Percentiles rank a stretch among this genome's conserved stretches.
These are phyloP conservation scores for Capsicum baccatum DNA, from an alignment of 257 asterid species.

Conservation along the genomic window DNA sequence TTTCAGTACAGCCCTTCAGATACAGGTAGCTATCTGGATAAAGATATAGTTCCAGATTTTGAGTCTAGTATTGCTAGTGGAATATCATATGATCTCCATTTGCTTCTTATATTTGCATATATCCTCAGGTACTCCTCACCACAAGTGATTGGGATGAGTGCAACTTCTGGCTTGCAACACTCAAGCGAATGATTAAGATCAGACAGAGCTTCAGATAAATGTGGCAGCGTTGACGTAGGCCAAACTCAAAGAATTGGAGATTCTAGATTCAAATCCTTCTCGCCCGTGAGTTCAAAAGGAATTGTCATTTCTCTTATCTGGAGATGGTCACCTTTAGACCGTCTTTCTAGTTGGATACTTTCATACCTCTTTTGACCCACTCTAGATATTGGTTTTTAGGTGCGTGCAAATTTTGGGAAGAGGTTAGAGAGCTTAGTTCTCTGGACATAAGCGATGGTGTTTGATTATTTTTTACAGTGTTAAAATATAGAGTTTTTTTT, in stretches of 20 bases:
- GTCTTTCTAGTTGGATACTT: conserved; percentile 28
- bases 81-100: conserved; percentile 8
- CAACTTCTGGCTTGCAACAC: conserved; percentile 89
- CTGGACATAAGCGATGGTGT: conserved; percentile 15
- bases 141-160: conserved; percentile 99
- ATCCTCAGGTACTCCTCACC: conserved; percentile 74
- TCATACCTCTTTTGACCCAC: conserved; percentile 29
- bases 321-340: conserved; percentile 17
- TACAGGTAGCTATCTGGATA: conserved; percentile 62
- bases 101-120: conserved; percentile 23
- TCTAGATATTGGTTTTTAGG: conserved; percentile 29
- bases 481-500: neutral
- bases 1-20: conserved; percentile 78
- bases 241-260: neutral
- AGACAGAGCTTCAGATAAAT: conserved; percentile 78
- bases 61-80: neutral
- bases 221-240: neutral
- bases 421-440: conserved; percentile 27
- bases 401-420: conserved; percentile 28
- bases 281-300: conserved; percentile 8
- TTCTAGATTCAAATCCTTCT: conserved; percentile 3
- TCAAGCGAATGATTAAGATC: conserved; percentile 88
- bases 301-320: neutral
- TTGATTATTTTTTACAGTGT: conserved; percentile 28
- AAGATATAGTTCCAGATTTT: neutral